Evolutionary conservation across 1,139 yeast genomes (phyloP), one percentile per base, ranked within the genome.

Genomic region (Kodamaea alishanica): DNA sequence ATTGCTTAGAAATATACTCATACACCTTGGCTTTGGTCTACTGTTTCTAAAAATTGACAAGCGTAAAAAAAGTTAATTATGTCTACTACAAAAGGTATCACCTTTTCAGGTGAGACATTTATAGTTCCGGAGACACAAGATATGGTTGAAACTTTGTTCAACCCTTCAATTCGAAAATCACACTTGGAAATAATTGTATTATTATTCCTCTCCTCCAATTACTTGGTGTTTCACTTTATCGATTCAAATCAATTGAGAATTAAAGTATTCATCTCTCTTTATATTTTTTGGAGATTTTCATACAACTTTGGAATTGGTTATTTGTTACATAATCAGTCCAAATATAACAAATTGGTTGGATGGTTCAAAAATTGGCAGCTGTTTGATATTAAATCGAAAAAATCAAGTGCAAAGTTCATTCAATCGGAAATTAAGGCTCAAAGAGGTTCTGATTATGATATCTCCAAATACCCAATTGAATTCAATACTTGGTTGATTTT

Each of bases 401-500:
- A 44, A 0, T 39, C 60, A 8, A 47, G 77, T 32, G 75, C 82
- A 24, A 60, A 54, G 33, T 54, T 81, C 30, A 58, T 77, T 33
- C 67, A 66, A 33, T 47, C 52, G 4, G 75, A 69, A 48, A 66
- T 85, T 37, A 66, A 64, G 32, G 68, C 81, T 30, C 88, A 85
- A 58, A 76, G 86, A 75, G 83, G 83, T 6, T 43, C 58, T 7
- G 58, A 64, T 30, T 81, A 79, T 53, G 62, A 74, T 33, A 65
- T 80, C 44, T 60, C 69, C 33, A 54, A 65, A 8, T 65, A 75
- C 35, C 96, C 96, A 1, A 66, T 79, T 40, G 95, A 86, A 56
- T 83, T 83, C 64, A 86, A 85, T 60, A 81, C 92, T 28, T 87
- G 96, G 96, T 67, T 87, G 35, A 58, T 87, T 11, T 87, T 84